Conservation (phyloP, 2,329 filamentous ascomycete species). For the Ambrosiella cleistominuta region DNA sequence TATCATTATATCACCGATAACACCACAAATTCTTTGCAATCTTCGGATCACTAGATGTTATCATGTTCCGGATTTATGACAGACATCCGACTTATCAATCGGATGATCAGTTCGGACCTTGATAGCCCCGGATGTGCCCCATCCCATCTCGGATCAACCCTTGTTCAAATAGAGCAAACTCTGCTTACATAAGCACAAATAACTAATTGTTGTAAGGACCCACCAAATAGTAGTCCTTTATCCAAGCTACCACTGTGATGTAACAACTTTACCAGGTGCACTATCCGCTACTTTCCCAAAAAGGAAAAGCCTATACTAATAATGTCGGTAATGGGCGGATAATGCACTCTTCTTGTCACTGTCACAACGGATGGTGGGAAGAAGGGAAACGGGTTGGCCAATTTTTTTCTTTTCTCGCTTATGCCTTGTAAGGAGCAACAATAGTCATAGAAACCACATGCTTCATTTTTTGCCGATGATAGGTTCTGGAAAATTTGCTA, state of each 20-base stretch:
- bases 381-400: background rate
- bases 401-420: background rate
- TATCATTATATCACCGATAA: no score
- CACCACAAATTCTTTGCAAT: no score
- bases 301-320: background rate
- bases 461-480: no score
- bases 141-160: no score
- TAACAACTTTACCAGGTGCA: slow-evolving; percentile 1
- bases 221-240: background rate
- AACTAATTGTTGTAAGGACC: background rate
- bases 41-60: no score
- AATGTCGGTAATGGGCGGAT: background rate
- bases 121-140: no score
- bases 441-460: no score
- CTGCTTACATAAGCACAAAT: background rate
- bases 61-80: no score
- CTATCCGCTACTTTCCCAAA: slow-evolving; percentile 2
- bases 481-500: no score
- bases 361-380: background rate
- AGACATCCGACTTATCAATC: background rate
- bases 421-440: no score
- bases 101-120: background rate
- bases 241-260: background rate
- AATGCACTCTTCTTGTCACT: background rate
- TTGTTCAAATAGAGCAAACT: no score